Conservation (phyloP, 2,329 filamentous ascomycete species). For the Aspergillus sp. region DNA sequence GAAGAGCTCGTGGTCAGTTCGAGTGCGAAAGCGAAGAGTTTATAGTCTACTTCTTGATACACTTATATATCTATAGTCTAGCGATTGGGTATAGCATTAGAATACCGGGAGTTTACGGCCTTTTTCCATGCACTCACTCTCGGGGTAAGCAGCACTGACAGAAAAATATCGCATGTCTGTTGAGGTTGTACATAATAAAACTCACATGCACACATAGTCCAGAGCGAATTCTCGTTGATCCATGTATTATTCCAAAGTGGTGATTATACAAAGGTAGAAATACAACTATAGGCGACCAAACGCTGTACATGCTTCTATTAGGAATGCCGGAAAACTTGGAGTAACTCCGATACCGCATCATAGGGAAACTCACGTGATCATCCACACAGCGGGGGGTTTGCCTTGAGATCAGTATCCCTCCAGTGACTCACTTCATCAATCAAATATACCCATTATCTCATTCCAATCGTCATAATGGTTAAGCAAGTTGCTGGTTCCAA, state of each 20-base stretch:
- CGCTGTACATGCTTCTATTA: too few relatives aligned
- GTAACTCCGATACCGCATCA: constrained; percentile 11
- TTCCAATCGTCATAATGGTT: constrained; percentile 32
- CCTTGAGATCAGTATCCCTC: neutral
- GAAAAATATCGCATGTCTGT: neutral
- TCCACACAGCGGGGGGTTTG: neutral
- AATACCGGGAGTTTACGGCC: constrained; percentile 2
- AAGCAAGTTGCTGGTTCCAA: constrained; percentile 39
- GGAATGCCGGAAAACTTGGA: neutral
- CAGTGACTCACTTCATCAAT: constrained; percentile 11
- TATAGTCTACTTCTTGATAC: constrained; percentile 22
- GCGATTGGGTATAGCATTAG: constrained; percentile 3
- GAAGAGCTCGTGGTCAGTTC: constrained; percentile 19
- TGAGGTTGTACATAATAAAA: constrained; percentile 5
- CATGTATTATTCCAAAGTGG: neutral
- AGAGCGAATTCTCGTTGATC: neutral
- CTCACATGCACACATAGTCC: neutral
- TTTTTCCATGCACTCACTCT: neutral
- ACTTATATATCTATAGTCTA: constrained; percentile 12
- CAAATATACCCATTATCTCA: constrained; percentile 11
- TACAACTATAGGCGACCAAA: neutral
- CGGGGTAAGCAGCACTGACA: neutral
- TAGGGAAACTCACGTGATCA: constrained; percentile 3
- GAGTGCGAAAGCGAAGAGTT: constrained; percentile 29
- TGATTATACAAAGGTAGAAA: neutral